Percentiles rank a stretch among this genome's conserved stretches.
Evolutionary conservation across 208 protist species (phyloP).

Genomic region (Vickermania ingenoplastis): DNA sequence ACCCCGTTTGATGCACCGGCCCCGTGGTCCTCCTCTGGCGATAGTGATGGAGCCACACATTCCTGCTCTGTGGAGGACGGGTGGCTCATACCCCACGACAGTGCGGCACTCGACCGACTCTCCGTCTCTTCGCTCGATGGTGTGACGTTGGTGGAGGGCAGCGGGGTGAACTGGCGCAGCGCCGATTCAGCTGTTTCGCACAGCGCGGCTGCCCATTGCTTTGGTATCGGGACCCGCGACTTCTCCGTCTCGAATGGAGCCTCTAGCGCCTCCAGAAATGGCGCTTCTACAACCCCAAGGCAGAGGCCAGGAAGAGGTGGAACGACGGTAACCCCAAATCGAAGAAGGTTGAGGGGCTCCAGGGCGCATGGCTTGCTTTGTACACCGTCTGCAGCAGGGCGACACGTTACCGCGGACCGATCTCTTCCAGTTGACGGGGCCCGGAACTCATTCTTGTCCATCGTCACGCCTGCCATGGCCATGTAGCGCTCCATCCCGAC

Average conservation of each 20-base stretch:
- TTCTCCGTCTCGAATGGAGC: background rate
- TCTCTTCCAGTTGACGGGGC: slow-evolving; percentile 11
- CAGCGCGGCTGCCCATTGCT: background rate
- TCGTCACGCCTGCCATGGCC: slow-evolving; percentile 21
- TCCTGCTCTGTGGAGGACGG: too few species aligned
- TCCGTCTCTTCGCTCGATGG: too few species aligned
- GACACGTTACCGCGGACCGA: too few species aligned
- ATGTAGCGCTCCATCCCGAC: slow-evolving; percentile 32
- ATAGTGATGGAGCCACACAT: too few species aligned
- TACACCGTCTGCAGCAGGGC: too few species aligned
- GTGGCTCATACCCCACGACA: too few species aligned
- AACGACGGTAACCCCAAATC: background rate
- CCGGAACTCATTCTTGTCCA: slow-evolving; percentile 36
- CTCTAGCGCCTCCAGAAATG: slow-evolving; percentile 3
- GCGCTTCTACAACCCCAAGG: background rate
- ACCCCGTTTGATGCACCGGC: too few species aligned
- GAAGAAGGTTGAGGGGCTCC: background rate
- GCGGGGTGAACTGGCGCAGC: too few species aligned
- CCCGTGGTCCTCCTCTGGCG: too few species aligned
- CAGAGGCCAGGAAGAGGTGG: slow-evolving; percentile 5
- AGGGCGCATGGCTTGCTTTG: background rate
- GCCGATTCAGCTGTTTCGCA: too few species aligned
- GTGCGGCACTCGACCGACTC: too few species aligned
- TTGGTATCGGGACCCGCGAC: background rate
- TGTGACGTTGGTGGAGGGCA: too few species aligned